These are phyloP conservation scores for Tetraselmis chui DNA, from an alignment of 139 green algal species.

Conservation along the genomic window DNA sequence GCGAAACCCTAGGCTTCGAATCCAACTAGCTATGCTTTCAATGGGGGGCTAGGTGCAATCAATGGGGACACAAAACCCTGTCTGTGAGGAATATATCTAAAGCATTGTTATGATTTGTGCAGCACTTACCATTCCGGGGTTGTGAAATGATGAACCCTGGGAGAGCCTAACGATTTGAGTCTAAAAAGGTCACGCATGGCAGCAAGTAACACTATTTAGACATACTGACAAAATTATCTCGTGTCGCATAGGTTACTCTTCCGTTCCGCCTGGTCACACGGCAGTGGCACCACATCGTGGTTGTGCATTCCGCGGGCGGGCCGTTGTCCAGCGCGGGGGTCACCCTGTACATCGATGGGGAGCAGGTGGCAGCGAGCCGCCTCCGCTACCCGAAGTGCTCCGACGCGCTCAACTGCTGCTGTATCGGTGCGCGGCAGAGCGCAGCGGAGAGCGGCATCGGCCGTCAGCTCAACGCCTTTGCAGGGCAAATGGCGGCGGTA, in stretches of 20 bases:
- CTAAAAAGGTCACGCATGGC: constrained; percentile 23
- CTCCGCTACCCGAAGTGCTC: constrained; percentile 27
- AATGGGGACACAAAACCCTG: too few species aligned
- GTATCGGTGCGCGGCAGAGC: constrained; percentile 18
- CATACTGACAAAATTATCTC: constrained; percentile 23
- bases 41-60: too few species aligned
- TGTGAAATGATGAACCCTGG: too few species aligned
- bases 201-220: constrained; percentile 31
- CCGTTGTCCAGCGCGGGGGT: constrained; percentile 17
- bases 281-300: constrained; percentile 35
- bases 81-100: too few species aligned
- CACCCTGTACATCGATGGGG: constrained; percentile 28
- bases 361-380: constrained; percentile 6
- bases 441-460: constrained; percentile 12
- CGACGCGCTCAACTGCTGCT: constrained; percentile 33
- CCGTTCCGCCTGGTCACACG: constrained; percentile 12
- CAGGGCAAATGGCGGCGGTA: constrained; percentile 32
- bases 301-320: constrained; percentile 28
- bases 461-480: constrained; percentile 21
- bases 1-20: too few species aligned
- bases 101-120: too few species aligned
- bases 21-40: too few species aligned
- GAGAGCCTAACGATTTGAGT: too few species aligned
- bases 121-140: too few species aligned
- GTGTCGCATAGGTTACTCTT: constrained; percentile 21